Evolutionary conservation across 2,329 filamentous ascomycete species (phyloP).

Genomic region (Plenodomus biglobosus): DNA sequence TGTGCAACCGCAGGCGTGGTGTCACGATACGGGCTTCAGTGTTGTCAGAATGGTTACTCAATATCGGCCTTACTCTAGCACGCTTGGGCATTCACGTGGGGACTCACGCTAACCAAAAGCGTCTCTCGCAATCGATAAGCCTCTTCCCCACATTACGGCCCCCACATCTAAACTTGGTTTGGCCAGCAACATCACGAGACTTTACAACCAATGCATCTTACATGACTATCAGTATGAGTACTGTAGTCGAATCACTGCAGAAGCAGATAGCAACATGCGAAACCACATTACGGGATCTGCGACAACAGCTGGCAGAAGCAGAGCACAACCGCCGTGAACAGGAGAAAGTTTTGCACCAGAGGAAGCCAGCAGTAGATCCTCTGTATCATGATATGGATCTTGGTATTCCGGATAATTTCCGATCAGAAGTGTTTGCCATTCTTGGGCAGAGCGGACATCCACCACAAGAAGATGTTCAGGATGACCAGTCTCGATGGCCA

Average conservation of each 20-base stretch:
- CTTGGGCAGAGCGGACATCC: constrained; percentile 25
- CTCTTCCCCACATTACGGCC: not conserved
- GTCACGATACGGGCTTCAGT: not conserved
- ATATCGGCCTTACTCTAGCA: no score
- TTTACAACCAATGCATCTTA: not conserved
- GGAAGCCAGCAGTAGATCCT: constrained; percentile 24
- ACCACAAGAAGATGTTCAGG: constrained; percentile 6
- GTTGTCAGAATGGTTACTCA: not conserved
- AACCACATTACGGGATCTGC: constrained; percentile 44
- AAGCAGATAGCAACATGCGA: constrained; percentile 49
- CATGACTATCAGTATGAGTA: constrained; percentile 7
- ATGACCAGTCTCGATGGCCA: constrained; percentile 59
- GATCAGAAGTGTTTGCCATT: constrained; percentile 46
- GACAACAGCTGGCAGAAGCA: constrained; percentile 47
- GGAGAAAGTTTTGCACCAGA: constrained; percentile 24
- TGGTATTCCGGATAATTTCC: constrained; percentile 48
- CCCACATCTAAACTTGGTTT: constrained; percentile 1
- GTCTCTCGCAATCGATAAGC: not conserved
- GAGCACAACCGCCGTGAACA: constrained; percentile 40
- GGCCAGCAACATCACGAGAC: constrained; percentile 1
- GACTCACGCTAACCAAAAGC: not conserved
- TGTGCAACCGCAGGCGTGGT: not conserved
- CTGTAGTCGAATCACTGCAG: constrained; percentile 44
- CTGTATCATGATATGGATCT: constrained; percentile 43
- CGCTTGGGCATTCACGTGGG: not conserved